A percentile compares a stretch with the other conserved stretches of the same genome.
Conservation (phyloP, 73 alveolate species). For the Tetrahymena borealis region DNA sequence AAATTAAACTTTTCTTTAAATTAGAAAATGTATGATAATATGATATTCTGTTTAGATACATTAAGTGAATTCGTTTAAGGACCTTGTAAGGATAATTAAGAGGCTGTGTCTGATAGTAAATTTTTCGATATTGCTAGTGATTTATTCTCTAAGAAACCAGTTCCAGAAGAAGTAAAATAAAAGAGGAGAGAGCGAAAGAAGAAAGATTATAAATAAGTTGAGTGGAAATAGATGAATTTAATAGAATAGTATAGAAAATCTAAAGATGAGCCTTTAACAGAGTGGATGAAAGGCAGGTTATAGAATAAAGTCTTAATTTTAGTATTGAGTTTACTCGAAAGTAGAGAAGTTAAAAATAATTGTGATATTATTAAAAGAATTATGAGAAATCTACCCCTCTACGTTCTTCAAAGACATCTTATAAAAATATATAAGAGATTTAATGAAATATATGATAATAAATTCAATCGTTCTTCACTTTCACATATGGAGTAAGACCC, state of each 20-base stretch:
- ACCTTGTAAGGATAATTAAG: constrained; percentile 48
- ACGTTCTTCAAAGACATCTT: constrained; percentile 16
- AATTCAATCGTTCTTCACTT: constrained; percentile 20
- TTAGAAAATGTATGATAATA: constrained; percentile 21
- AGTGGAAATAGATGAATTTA: background rate
- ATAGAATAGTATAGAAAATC: constrained; percentile 7
- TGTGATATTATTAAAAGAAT: constrained; percentile 26
- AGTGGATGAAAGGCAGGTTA: constrained; percentile 30
- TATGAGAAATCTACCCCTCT: constrained; percentile 41
- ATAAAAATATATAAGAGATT: constrained; percentile 23
- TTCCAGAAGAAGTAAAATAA: background rate
- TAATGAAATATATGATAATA: background rate
- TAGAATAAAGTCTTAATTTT: constrained; percentile 31
- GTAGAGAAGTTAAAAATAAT: constrained; percentile 20
- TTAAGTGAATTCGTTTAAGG: constrained; percentile 56
- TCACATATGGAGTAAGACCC: constrained; percentile 26
- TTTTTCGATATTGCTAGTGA: constrained; percentile 49
- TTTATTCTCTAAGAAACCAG: constrained; percentile 9
- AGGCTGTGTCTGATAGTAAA: constrained; percentile 44
- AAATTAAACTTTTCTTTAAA: background rate
- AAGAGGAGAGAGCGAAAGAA: background rate
- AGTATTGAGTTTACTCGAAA: constrained; percentile 36
- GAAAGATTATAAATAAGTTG: background rate
- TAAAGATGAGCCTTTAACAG: constrained; percentile 6
- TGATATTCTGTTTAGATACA: constrained; percentile 48